Evolutionary conservation across 2,329 filamentous ascomycete species (phyloP), one percentile per base, ranked within the genome.

Genomic region (Penicillium expansum): DNA sequence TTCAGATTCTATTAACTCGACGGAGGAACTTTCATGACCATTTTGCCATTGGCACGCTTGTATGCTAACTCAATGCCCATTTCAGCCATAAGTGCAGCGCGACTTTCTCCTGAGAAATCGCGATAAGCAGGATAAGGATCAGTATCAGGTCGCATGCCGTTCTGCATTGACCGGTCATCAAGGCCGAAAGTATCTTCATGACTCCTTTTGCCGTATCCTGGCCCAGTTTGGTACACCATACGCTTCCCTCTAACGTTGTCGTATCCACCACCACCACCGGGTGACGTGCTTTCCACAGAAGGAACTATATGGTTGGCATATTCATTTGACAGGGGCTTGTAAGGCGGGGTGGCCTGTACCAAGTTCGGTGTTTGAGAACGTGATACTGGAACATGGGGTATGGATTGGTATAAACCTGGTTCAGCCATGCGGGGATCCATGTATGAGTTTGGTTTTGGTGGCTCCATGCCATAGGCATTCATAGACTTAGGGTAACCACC

Each of bases 91-190:
- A 66, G 57, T 9, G 64, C 59, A 20, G 59, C 59, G 20, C 66
- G 62, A 24, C 63, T 63, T 30, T 67, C 66, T 10, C 66, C 65
- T 3, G 70, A 66, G 43, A 62, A 63, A 37, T 71, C 65, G 13
- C 67, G 69, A 41, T 63, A 62, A 10, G 54, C 41, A n/a, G 65
- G 54, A 62, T 69, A 61, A 41, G 55, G 35, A 27, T 74, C 65
- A 33, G 62, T 52, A 52, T 74, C 71, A 8, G 78, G 77, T 29
- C 78, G 75, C 71, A 74, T 74, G 50, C 77, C 77, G 58, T 80
- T 77, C 58, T 74, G 68, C 29, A 80, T 71, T 1, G 75, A 66
- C 41, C 74, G 70, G 4, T 73, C 69, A 43, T 73, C 76, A 57
- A 67, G 67, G 49, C 74, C 74, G 54, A 77, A 77, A 1, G 72